phyloP scores from a whole-genome alignment of 768 basidiomycete species.

The Gloeophyllum trabeum region DNA sequence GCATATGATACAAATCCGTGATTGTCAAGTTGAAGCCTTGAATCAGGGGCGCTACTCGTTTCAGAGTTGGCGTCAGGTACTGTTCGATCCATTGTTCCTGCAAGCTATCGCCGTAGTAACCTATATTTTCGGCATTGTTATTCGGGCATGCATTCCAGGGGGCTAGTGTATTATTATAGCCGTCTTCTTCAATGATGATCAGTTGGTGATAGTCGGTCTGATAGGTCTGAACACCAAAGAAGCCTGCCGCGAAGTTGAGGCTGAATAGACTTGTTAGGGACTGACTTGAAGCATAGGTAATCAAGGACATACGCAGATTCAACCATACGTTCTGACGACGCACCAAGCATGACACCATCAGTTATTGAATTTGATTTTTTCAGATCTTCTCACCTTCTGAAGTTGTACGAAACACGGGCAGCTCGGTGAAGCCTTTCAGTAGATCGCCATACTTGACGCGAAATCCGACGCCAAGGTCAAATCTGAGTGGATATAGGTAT shows the following conservation, averaged over 20 bases:
- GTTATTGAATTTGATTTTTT: too few relatives aligned
- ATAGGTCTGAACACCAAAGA: slow-evolving; percentile 32
- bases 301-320: slow-evolving; percentile 19
- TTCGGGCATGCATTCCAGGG: slow-evolving; percentile 25
- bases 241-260: slow-evolving; percentile 40
- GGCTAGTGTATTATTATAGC: slow-evolving; percentile 36
- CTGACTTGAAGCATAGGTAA: neutral
- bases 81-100: slow-evolving; percentile 23
- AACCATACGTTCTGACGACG: slow-evolving; percentile 21
- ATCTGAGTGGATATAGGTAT: slow-evolving; percentile 12
- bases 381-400: slow-evolving; percentile 20
- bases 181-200: slow-evolving; percentile 30
- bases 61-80: slow-evolving; percentile 26
- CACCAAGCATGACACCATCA: too few relatives aligned
- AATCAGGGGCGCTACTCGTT: slow-evolving; percentile 21
- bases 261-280: slow-evolving; percentile 13
- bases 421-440: slow-evolving; percentile 25
- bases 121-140: slow-evolving; percentile 25
- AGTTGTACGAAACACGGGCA: slow-evolving; percentile 41
- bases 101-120: slow-evolving; percentile 13
- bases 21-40: slow-evolving; percentile 19
- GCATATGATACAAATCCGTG: slow-evolving; percentile 22
- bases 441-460: slow-evolving; percentile 35
- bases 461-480: slow-evolving; percentile 32
- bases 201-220: slow-evolving; percentile 32